Evolutionary conservation across 2,329 filamentous ascomycete genomes (phyloP), one percentile per base, ranked within the genome.

Genomic region (Botrytis sinoallii): DNA sequence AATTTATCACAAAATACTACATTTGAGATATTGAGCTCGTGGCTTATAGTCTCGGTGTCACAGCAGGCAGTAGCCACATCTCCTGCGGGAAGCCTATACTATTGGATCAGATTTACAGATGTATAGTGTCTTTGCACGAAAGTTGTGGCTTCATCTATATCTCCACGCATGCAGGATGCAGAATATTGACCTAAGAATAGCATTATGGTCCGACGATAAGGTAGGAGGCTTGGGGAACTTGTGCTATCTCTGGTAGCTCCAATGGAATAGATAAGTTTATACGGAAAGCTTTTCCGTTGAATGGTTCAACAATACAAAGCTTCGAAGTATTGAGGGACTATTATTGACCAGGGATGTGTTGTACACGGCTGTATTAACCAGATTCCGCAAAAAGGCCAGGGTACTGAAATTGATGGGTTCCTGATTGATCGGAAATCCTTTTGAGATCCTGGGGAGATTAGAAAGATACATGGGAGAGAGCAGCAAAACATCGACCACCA

Each of bases 181-280:
- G 64, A 68, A 48, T 60, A 72, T 72, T 68, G 48, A n/a, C 40
- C 46, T 46, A 72, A 72, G 52, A 72, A 72, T 72, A 72, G 70
- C 10, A 68, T 48, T 57, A 60, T 38, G 46, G 40, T 59, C 18
- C 22, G 8, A 68, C 40, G 52, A 72, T 72, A 67, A 68, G 61
- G 38, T 38, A n/a, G 48, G 35, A 35, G 61, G 35, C 35, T 55
- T 67, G n/a, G n/a, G 25, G 35, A 68, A 57, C 25, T 16, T 55
- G 65, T 67, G 2, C 22, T 40, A 40, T 68, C 65, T 55, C 16
- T 57, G 35, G 48, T 18, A 40, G 16, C 42, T 57, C 7, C 48
- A n/a, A 57, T 57, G 40, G 35, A 35, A 42, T 57, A 57, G 48
- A 55, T 42, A 68, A 55, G 16, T 68, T 5, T 38, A 6, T 16